Percentiles rank a stretch among this genome's conserved stretches.
Evolutionary conservation across 2,329 filamentous ascomycete genomes (phyloP).

Genomic region (Penicillium sclerotigenum): DNA sequence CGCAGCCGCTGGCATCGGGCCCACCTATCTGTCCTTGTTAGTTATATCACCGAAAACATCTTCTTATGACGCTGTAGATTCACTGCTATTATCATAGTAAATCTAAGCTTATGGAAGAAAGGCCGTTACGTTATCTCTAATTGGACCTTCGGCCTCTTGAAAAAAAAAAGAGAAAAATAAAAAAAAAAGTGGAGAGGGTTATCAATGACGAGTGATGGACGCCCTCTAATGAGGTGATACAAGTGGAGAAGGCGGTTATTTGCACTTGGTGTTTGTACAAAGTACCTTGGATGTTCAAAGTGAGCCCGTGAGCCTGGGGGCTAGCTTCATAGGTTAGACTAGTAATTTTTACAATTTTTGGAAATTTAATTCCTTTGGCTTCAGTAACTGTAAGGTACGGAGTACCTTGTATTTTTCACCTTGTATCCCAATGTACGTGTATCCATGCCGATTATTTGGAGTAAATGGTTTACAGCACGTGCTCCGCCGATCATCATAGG

Average conservation of each 20-base stretch:
- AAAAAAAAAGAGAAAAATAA: not conserved
- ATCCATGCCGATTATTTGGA: not conserved
- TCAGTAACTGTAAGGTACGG: not conserved
- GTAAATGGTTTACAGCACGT: not conserved
- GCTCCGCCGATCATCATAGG: not conserved
- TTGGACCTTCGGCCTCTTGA: not conserved
- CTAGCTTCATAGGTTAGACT: not conserved
- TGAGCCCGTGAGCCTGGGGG: not conserved
- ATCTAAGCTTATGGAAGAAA: not conserved
- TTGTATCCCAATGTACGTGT: not conserved
- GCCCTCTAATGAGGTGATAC: not conserved
- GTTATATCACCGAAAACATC: not conserved
- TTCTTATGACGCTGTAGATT: constrained; percentile 7
- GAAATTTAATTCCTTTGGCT: not conserved
- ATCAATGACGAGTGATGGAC: not conserved
- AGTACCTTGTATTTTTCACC: too few relatives aligned
- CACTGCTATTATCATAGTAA: not conserved
- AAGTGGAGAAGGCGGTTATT: not conserved
- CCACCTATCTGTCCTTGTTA: not conserved
- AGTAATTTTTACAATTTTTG: not conserved
- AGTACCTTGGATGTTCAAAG: not conserved
- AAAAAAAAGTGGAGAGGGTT: not conserved
- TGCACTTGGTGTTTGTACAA: not conserved
- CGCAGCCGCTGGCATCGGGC: not conserved
- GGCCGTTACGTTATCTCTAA: not conserved